A percentile compares a stretch with the other conserved stretches of the same genome.
These are phyloP conservation scores for Quercus lobata DNA, from an alignment of 331 rosid genomes.

Conservation along the genomic window DNA sequence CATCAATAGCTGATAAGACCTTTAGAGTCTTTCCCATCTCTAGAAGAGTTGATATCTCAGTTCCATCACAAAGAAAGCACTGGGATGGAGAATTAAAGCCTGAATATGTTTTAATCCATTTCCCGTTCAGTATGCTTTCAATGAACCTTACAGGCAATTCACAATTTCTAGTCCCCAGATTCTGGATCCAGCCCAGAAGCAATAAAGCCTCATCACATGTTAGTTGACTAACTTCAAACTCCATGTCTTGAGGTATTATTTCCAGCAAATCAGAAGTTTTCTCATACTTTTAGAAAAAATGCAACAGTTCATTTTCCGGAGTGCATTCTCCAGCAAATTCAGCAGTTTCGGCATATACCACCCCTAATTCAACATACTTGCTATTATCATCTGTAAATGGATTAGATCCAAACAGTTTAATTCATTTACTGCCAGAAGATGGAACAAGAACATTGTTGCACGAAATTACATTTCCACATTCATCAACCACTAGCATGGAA, in stretches of 20 bases:
- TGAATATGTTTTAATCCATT: constrained; percentile 18
- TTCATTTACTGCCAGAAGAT: constrained; percentile 10
- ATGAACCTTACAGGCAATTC: not conserved
- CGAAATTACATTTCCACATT: not conserved
- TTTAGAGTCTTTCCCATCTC: not conserved
- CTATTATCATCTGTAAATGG: not conserved
- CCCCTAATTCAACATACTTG: constrained; percentile 3
- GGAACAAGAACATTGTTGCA: not conserved
- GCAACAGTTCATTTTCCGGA: not conserved
- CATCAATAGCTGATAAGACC: not conserved
- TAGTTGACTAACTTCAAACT: not conserved
- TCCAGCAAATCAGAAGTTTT: constrained; percentile 7
- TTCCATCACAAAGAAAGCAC: constrained; percentile 5
- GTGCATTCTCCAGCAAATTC: constrained; percentile 1
- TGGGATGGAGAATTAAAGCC: not conserved
- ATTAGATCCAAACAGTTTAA: constrained; percentile 10
- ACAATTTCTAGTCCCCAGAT: not conserved
- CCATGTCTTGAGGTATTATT: not conserved
- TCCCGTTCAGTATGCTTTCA: constrained; percentile 5
- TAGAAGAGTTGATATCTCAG: not conserved
- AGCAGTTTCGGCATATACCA: not conserved
- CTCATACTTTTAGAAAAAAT: not conserved
- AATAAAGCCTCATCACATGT: no score
- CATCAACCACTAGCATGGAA: constrained; percentile 1
- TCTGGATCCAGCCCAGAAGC: constrained; percentile 7